A percentile compares a stretch with the other conserved stretches of the same genome.
Evolutionary conservation across 2,329 filamentous ascomycete species (phyloP).

Genomic region (Aspergillus amoenus): DNA sequence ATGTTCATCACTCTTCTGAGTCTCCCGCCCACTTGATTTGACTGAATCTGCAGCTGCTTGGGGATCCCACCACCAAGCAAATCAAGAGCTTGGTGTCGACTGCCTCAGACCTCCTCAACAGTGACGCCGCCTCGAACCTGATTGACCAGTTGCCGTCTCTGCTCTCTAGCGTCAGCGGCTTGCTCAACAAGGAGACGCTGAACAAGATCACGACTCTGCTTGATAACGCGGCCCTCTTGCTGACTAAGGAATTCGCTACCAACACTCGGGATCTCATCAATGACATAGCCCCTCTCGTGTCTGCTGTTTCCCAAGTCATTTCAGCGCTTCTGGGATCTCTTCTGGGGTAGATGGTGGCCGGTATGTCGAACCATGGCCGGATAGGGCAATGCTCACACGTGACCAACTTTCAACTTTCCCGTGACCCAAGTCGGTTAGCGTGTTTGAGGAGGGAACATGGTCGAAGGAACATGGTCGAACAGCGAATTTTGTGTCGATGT

Average conservation of each 20-base stretch:
- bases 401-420: too few relatives aligned
- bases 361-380: too few relatives aligned
- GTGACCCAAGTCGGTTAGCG: too few relatives aligned
- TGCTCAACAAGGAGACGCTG: constrained; percentile 3
- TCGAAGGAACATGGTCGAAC: too few relatives aligned
- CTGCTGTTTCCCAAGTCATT: constrained; percentile 12
- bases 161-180: constrained; percentile 5
- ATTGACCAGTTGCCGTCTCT: constrained; percentile 6
- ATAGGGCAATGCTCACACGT: too few relatives aligned
- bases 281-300: constrained; percentile 10
- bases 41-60: neutral
- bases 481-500: too few relatives aligned
- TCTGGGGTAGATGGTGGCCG: constrained; percentile 2
- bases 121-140: constrained; percentile 4
- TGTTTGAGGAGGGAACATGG: too few relatives aligned
- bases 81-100: constrained; percentile 7
- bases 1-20: too few relatives aligned
- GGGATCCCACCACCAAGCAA: constrained; percentile 5
- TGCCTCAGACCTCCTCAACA: constrained; percentile 4
- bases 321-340: constrained; percentile 9
- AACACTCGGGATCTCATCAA: neutral
- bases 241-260: neutral
- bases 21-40: too few relatives aligned
- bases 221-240: constrained; percentile 4
- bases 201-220: constrained; percentile 7